These are phyloP conservation scores for Teunomyces pallodes DNA, from an alignment of 805 yeast species.

Conservation along the genomic window DNA sequence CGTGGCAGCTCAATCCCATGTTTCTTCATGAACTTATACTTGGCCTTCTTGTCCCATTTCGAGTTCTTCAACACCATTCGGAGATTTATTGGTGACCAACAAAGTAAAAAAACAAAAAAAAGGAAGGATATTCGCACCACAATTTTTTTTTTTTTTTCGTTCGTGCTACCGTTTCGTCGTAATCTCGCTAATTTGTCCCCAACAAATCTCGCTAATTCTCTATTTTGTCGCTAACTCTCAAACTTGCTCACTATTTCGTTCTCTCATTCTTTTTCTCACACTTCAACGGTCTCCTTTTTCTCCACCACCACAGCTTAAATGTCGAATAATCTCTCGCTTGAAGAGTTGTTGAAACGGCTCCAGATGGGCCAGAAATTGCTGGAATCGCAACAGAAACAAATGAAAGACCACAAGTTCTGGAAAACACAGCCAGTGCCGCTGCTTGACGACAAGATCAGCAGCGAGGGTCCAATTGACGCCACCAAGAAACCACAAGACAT, in stretches of 20 bases:
- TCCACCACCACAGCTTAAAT: neutral
- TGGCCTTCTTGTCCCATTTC: slow-evolving; percentile 46
- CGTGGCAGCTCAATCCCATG: slow-evolving; percentile 30
- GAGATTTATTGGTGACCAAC: neutral
- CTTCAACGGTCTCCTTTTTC: too few species aligned
- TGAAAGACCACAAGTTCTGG: slow-evolving; percentile 95
- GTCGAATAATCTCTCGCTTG: slow-evolving; percentile 15
- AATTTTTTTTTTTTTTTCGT: too few species aligned
- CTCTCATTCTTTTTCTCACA: too few species aligned
- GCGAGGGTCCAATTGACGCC: slow-evolving; percentile 81
- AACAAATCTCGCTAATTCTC: too few species aligned
- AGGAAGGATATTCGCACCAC: too few species aligned
- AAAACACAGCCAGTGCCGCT: slow-evolving; percentile 92
- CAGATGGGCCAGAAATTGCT: slow-evolving; percentile 53
- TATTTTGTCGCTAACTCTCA: too few species aligned
- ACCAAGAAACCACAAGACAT: slow-evolving; percentile 69
- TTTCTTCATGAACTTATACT: slow-evolving; percentile 35
- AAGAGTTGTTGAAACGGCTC: slow-evolving; percentile 57
- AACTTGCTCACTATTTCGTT: too few species aligned
- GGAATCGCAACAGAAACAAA: slow-evolving; percentile 52
- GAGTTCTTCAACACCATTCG: slow-evolving; percentile 41
- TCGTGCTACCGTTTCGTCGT: too few species aligned
- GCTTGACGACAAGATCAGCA: slow-evolving; percentile 61
- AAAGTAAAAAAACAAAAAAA: too few species aligned
- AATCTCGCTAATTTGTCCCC: too few species aligned